Base-by-base conservation (phyloP, 768 basidiomycete genomes). In the Tricholoma hemisulphureum region DNA sequence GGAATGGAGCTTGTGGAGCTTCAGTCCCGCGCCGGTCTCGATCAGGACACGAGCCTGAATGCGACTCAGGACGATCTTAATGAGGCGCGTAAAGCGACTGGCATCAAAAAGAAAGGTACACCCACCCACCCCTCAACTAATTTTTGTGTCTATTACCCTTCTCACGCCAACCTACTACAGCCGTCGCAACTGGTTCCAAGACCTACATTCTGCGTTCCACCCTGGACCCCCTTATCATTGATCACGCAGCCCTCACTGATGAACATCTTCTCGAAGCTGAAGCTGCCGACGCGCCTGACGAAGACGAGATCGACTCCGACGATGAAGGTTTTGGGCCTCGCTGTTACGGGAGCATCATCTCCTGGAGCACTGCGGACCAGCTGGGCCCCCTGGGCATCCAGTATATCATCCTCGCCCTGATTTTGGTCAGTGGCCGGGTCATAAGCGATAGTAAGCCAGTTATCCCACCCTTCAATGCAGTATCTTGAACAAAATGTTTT, bases 1-100 rank as follows among this genome's bases (percentile, higher is more conserved):
- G 93, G 90, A 2, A 85, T 95, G 85, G 91, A 96, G 63, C 79
- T 97, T 7, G 85, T 88, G 24, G 90, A 93, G 67, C 80, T 97
- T 4, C 83, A 85, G 46, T 75, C 84, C 0, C 83, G 86, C 21
- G 83, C 80, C 29, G 83, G 75, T 53, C 69, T 83, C 4, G 84
- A 84, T 10, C 75, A 79, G 24, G 79, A 79, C 13, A 71, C 69
- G 1, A 67, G 61, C 31, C 18, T 49, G 46, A 70, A 66, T n/a
- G 75, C 68, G 14, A 70, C 76, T 11, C 76, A 75, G 18, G 80
- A 80, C 2, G 83, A 82, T 55, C 71, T 77, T 7, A 72, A 80
- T 60, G 74, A 79, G 53, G 76, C 73, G 26, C 75, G 73, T 46
- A 80, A 76, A 34, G 79, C 80, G 14, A 83, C 82, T 2, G 83